Evolutionary conservation across 2,329 filamentous ascomycete genomes (phyloP).

Genomic region (Phialophora tarda): DNA sequence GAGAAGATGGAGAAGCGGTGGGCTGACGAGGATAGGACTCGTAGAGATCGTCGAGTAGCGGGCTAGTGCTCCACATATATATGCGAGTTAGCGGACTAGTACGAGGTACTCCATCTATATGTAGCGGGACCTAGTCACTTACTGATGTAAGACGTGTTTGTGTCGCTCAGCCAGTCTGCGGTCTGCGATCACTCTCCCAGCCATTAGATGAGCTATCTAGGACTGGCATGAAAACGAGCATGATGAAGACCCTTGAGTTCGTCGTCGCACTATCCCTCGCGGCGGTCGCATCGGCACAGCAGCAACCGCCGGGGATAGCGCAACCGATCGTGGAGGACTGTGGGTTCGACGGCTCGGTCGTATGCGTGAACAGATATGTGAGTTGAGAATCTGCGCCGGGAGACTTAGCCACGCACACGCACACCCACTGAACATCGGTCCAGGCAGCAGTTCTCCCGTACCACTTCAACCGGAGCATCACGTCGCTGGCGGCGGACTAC

Average conservation of each 20-base stretch:
- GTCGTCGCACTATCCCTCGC: not conserved
- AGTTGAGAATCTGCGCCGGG: no score
- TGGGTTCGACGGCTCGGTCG: constrained; percentile 42
- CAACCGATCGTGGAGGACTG: constrained; percentile 43
- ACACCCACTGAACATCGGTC: no score
- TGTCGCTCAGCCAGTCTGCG: not conserved
- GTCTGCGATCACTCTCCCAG: no score
- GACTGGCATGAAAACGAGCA: not conserved
- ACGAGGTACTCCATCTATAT: no score
- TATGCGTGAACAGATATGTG: constrained; percentile 50
- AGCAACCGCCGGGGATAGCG: constrained; percentile 38
- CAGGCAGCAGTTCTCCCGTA: constrained; percentile 44
- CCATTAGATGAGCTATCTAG: not conserved
- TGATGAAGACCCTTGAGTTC: not conserved
- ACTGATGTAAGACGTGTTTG: not conserved
- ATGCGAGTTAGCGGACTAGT: no score
- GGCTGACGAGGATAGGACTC: not conserved
- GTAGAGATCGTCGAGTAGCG: not conserved
- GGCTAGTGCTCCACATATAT: not conserved
- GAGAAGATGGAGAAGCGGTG: not conserved
- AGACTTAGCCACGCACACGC: no score
- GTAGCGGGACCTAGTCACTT: not conserved
- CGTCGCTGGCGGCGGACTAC: constrained; percentile 37
- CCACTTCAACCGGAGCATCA: constrained; percentile 47
- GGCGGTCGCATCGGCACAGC: constrained; percentile 35